phyloP scores from a whole-genome alignment of 306 rosid species.

The Coriaria nepalensis region DNA sequence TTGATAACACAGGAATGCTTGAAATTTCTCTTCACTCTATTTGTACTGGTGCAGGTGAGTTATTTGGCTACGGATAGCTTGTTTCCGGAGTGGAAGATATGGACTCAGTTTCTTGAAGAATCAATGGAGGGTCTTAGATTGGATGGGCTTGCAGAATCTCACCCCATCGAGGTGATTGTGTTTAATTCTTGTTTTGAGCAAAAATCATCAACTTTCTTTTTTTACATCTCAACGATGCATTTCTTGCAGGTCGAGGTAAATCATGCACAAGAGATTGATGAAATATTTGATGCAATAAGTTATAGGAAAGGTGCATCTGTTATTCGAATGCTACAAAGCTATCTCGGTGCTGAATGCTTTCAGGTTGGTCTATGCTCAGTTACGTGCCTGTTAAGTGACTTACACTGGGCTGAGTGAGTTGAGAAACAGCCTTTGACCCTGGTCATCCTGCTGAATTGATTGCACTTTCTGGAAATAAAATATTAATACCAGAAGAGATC shows the following conservation, averaged over 20 bases:
- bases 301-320: conserved; percentile 88
- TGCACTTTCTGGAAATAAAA: too few species aligned
- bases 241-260: conserved; percentile 74
- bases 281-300: conserved; percentile 89
- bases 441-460: too few species aligned
- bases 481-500: too few species aligned
- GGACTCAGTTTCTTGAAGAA: conserved; percentile 91
- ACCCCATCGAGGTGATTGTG: conserved; percentile 73
- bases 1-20: not conserved
- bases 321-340: conserved; percentile 91
- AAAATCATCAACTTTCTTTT: too few species aligned
- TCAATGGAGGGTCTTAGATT: conserved; percentile 55
- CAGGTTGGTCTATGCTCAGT: conserved; percentile 44
- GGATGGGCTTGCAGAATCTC: conserved; percentile 90
- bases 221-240: not conserved
- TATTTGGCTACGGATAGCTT: conserved; percentile 76
- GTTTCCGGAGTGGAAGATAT: conserved; percentile 90
- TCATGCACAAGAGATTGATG: conserved; percentile 80
- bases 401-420: too few species aligned
- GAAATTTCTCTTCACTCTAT: conserved; percentile 3
- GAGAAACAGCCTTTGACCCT: too few species aligned
- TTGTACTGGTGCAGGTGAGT: conserved; percentile 49
- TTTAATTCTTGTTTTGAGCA: conserved; percentile 6
- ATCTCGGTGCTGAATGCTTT: conserved; percentile 80
- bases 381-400: not conserved